Conservation (phyloP, 2,329 filamentous ascomycete species). For the Metarhizium brunneum region DNA sequence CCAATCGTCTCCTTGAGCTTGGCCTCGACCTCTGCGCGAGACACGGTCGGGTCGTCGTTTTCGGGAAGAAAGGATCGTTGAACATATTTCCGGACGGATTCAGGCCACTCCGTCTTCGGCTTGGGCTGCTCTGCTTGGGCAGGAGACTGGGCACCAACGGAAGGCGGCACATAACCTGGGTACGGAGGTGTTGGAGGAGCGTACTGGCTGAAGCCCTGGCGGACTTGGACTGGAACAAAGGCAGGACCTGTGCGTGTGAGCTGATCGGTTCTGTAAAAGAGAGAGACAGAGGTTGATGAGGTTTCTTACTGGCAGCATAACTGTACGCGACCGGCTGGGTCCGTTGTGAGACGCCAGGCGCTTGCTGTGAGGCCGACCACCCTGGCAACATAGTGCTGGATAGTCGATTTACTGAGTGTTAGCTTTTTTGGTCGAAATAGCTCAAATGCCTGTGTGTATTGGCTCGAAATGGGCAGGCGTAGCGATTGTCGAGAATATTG, state of each 20-base stretch:
- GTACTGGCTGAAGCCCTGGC: conserved; percentile 47
- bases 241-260: conserved; percentile 37
- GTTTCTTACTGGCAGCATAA: conserved; percentile 29
- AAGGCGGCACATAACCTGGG: conserved; percentile 20
- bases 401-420: conserved; percentile 4
- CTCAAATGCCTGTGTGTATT: background rate
- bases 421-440: conserved; percentile 3
- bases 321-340: conserved; percentile 24
- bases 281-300: background rate
- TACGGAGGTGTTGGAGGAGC: conserved; percentile 24
- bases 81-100: conserved; percentile 79
- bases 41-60: conserved; percentile 55
- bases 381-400: conserved; percentile 24
- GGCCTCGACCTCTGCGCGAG: conserved; percentile 63
- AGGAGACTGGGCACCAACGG: conserved; percentile 19
- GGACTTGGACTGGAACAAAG: conserved; percentile 53
- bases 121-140: conserved; percentile 25
- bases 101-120: conserved; percentile 68
- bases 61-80: conserved; percentile 75
- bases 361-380: conserved; percentile 27
- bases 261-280: background rate
- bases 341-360: conserved; percentile 32
- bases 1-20: conserved; percentile 84
- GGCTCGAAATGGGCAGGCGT: background rate
- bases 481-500: background rate